Percentiles rank a stretch among this genome's conserved stretches.
phyloP scores from a whole-genome alignment of 106 monocot species.

The Allium sativum region DNA sequence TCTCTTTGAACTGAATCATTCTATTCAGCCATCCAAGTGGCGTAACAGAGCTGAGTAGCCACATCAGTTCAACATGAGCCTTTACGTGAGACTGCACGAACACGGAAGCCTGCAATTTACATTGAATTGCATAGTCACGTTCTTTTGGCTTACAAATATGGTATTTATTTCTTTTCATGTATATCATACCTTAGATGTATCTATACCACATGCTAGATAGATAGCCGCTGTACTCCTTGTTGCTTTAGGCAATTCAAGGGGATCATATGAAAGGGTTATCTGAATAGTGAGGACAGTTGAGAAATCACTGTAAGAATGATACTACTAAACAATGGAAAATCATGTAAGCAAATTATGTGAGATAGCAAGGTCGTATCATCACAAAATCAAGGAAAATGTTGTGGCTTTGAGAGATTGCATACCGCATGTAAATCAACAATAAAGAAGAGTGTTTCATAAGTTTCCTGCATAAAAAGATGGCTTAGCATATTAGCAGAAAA shows the following conservation, averaged over 20 bases:
- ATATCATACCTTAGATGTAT: slow-evolving; percentile 75
- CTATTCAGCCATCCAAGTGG: slow-evolving; percentile 91
- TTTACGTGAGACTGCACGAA: slow-evolving; percentile 97
- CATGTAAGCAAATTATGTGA: background rate
- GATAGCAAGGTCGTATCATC: background rate
- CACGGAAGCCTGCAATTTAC: slow-evolving; percentile 51
- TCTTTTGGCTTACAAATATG: too few relatives aligned
- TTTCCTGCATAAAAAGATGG: slow-evolving; percentile 41
- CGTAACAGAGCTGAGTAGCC: slow-evolving; percentile 79
- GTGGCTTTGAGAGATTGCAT: slow-evolving; percentile 9
- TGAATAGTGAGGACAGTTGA: slow-evolving; percentile 6
- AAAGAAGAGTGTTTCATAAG: slow-evolving; percentile 90
- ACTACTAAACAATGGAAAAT: background rate
- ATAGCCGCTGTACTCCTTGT: slow-evolving; percentile 88
- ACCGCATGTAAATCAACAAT: slow-evolving; percentile 95
- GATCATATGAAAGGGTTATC: slow-evolving; percentile 85
- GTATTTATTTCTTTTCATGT: background rate
- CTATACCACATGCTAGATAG: slow-evolving; percentile 94
- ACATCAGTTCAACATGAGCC: slow-evolving; percentile 97
- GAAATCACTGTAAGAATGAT: background rate
- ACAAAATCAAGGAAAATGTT: background rate
- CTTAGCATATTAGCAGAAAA: too few relatives aligned
- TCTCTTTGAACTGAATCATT: slow-evolving; percentile 99
- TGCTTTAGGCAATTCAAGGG: slow-evolving; percentile 50
- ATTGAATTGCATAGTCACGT: too few relatives aligned